phyloP scores from a whole-genome alignment of 1,284 basidiomycete genomes.

The Laetiporus sulphureus region DNA sequence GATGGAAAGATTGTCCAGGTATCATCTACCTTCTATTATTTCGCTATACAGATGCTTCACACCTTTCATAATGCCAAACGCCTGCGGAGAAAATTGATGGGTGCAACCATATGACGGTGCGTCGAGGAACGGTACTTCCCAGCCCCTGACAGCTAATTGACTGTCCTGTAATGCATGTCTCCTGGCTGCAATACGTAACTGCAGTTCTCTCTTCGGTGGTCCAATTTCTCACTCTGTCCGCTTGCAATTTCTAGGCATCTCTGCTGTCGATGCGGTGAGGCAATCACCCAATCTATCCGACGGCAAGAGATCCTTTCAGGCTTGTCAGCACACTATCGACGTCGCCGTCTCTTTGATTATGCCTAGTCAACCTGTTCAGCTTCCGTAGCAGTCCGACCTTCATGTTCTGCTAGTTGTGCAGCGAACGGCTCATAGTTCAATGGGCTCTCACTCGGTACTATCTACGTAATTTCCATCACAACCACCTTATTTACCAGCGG shows the following conservation, averaged over 20 bases:
- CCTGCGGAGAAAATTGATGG: constrained; percentile 50
- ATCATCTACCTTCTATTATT: constrained; percentile 7
- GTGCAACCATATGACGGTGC: constrained; percentile 61
- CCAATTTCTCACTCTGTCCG: background rate
- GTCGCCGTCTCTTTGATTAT: background rate
- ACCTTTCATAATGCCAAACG: constrained; percentile 43
- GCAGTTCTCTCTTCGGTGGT: constrained; percentile 16
- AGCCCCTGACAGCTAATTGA: background rate
- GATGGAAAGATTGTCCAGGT: constrained; percentile 57
- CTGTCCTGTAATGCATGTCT: constrained; percentile 37
- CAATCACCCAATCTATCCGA: constrained; percentile 42
- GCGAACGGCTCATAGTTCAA: no score
- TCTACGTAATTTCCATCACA: no score
- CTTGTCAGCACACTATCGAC: constrained; percentile 51
- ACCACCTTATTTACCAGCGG: no score
- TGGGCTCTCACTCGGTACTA: no score
- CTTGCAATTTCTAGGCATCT: constrained; percentile 15
- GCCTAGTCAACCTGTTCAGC: no score
- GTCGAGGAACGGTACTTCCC: constrained; percentile 1
- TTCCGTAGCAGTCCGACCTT: no score
- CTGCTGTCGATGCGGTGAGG: constrained; percentile 48
- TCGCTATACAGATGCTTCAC: background rate
- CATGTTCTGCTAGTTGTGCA: no score
- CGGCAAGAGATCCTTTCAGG: constrained; percentile 38
- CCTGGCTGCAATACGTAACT: constrained; percentile 56